Evolutionary conservation across 2,329 filamentous ascomycete genomes (phyloP).

Genomic region (Phoma sp.): DNA sequence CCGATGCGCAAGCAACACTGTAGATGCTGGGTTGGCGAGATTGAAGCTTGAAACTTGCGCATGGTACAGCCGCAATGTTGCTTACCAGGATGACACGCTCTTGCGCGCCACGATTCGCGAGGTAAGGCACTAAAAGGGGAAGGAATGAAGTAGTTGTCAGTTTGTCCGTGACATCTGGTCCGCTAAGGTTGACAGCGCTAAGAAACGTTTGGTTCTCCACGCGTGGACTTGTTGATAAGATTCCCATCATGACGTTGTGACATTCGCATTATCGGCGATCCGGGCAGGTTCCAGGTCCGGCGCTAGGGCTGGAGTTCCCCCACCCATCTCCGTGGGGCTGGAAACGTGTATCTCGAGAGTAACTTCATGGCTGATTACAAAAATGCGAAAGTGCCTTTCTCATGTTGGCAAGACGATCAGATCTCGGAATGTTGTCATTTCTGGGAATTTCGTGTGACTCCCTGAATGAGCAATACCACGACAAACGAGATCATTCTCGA

Average conservation of each 20-base stretch:
- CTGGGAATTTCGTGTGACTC: no score
- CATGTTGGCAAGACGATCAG: no score
- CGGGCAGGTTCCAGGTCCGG: neutral
- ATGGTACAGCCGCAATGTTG: constrained; percentile 18
- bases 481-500: no score
- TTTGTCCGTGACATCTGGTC: constrained; percentile 28
- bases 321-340: neutral
- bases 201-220: neutral
- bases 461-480: no score
- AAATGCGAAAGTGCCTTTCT: no score
- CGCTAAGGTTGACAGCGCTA: constrained; percentile 12
- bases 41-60: constrained; percentile 16
- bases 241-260: constrained; percentile 13
- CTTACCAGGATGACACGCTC: constrained; percentile 28
- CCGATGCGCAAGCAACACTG: neutral
- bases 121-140: neutral
- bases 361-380: no score
- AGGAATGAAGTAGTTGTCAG: neutral
- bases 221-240: constrained; percentile 7
- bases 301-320: constrained; percentile 2
- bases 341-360: neutral
- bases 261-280: constrained; percentile 6
- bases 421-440: no score
- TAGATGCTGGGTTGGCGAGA: neutral
- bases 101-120: neutral